Percentiles rank a stretch among this genome's conserved stretches.
phyloP scores from a whole-genome alignment of 129 eudicot genomes.

The carrot (Daucus carota) region DH1_v3.0 NC_030383.2:50994501-50995000 shows the following conservation, averaged over 20 bases:
- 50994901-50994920: constrained; percentile 86
- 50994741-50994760: constrained; percentile 87
- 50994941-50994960: constrained; percentile 90
- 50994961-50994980: constrained; percentile 75
- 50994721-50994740: constrained; percentile 48
- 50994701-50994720: neutral
- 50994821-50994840: constrained; percentile 72
- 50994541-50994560: constrained; percentile 13
- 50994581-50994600: constrained; percentile 13
- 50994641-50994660: constrained; percentile 7
- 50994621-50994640: constrained; percentile 13
- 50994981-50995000: constrained; percentile 82
- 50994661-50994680: too few species aligned
- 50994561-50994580: constrained; percentile 12
- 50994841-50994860: constrained; percentile 72
- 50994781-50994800: constrained; percentile 76
- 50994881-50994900: constrained; percentile 87
- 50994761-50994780: constrained; percentile 69
- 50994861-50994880: constrained; percentile 75
- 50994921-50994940: constrained; percentile 93
- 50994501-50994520: constrained; percentile 11
- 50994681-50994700: too few species aligned
- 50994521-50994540: constrained; percentile 13
- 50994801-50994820: constrained; percentile 74
- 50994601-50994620: constrained; percentile 13